phyloP scores from a whole-genome alignment of 257 asterid species.

The Nicotiana paniculata region DNA sequence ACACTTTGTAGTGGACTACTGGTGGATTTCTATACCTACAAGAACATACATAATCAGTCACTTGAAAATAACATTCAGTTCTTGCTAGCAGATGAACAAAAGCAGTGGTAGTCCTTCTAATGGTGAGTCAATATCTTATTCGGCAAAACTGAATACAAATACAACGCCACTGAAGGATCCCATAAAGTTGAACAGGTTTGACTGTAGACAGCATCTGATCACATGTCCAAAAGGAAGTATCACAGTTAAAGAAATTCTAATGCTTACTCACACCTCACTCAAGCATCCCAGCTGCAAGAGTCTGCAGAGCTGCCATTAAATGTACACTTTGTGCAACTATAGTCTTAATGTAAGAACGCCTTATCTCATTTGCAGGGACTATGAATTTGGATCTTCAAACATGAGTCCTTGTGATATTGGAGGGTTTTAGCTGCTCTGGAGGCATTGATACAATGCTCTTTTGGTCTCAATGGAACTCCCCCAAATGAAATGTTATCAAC shows the following conservation, averaged over 20 bases:
- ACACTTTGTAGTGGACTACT: not conserved
- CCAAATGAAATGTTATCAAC: not conserved
- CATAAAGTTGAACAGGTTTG: not conserved
- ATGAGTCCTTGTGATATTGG: not conserved
- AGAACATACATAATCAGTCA: conserved; percentile 1
- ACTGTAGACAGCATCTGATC: not conserved
- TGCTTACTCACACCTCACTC: conserved; percentile 1
- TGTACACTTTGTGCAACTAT: not conserved
- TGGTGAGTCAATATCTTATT: not conserved
- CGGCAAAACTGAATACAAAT: not conserved
- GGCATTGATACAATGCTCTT: not conserved
- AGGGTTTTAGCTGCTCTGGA: not conserved
- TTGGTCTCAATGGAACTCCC: not conserved
- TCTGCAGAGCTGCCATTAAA: not conserved
- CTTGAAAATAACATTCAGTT: not conserved
- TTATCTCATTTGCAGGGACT: not conserved
- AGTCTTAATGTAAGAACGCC: not conserved
- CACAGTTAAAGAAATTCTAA: not conserved
- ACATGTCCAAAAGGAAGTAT: not conserved
- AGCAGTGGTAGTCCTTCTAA: not conserved
- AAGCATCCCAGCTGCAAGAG: not conserved
- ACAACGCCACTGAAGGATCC: not conserved
- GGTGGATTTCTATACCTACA: not conserved
- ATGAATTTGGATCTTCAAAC: not conserved
- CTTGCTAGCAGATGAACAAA: not conserved